Conservation (phyloP, 2,329 filamentous ascomycete genomes). For the Aspergillus aculeatinus region DNA sequence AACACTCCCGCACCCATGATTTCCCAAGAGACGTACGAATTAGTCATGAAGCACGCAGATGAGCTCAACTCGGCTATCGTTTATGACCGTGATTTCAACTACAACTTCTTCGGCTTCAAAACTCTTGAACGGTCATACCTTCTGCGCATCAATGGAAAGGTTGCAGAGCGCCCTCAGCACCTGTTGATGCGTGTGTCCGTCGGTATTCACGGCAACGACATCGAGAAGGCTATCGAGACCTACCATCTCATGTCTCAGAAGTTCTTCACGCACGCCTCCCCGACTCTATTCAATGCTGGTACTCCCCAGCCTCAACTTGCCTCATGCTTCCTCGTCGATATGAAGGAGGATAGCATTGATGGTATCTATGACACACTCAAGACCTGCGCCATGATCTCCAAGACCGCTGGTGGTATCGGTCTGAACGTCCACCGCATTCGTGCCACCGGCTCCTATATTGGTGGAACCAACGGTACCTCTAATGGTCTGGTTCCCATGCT, state of each 20-base stretch:
- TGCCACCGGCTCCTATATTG: slow-evolving; percentile 96
- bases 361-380: slow-evolving; percentile 99
- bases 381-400: slow-evolving; percentile 99
- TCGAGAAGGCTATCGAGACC: slow-evolving; percentile 93
- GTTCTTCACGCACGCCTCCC: slow-evolving; percentile 97
- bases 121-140: slow-evolving; percentile 97
- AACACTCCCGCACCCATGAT: slow-evolving; percentile 86
- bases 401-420: slow-evolving; percentile 97
- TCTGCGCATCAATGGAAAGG: slow-evolving; percentile 90
- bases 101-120: slow-evolving; percentile 99
- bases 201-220: slow-evolving; percentile 91
- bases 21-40: slow-evolving; percentile 83
- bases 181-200: slow-evolving; percentile 99
- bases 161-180: slow-evolving; percentile 95
- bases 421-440: slow-evolving; percentile 96
- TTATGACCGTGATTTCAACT: slow-evolving; percentile 99
- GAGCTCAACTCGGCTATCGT: slow-evolving; percentile 99
- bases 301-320: slow-evolving; percentile 93
- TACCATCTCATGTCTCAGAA: slow-evolving; percentile 99
- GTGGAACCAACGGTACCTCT: slow-evolving; percentile 95
- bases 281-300: slow-evolving; percentile 96
- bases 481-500: slow-evolving; percentile 98
- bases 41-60: slow-evolving; percentile 91
- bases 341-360: slow-evolving; percentile 99
- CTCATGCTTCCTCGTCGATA: slow-evolving; percentile 98